Base-by-base conservation (phyloP, 2,329 filamentous ascomycete genomes). In the Apiospora sp. region DNA sequence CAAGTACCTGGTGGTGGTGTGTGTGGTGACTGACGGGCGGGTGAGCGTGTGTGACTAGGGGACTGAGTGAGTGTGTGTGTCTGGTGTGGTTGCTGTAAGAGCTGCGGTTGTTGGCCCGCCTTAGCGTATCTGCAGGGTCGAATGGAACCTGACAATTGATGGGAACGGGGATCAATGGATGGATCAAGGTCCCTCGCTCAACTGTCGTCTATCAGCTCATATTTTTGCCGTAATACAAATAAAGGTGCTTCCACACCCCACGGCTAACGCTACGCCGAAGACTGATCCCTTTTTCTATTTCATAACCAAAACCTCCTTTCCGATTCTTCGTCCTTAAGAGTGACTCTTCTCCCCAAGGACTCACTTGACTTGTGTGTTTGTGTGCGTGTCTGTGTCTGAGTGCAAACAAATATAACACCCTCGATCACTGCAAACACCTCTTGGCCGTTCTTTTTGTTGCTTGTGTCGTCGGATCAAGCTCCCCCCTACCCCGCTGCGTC, bases 141-240 rank as follows among this genome's bases (percentile, higher is more conserved):
- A 68, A 68, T 49, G 67, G 67, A 68, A 68, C 67, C 67, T 64
- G 58, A 64, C 67, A 68, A 46, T 68, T 68, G 67, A 68, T 68
- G 43, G 67, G 67, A 68, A 46, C 67, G 49, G 54, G 51, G 70
- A 71, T 68, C 46, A 71, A 68, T 70, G 48, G 68, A 70, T 70
- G 49, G 34, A 48, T 70, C 58, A 64, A 41, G 54, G 27, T 22
- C 34, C 58, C 30, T 64, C 58, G 58, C 58, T 64, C 58, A 64
- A 64, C 58, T 41, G 58, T 64, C 58, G 58, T 64, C 58, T 72
- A 71, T 74, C 73, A 74, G 67, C 75, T 73, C 74, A 74, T 73
- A 75, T 77, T 76, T 76, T 76, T 71, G 76, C 76, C 76, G 74
- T 76, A 77, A 78, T 78, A 78, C 74, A 78, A 77, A 75, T 75